A percentile compares a stretch with the other conserved stretches of the same genome.
Evolutionary conservation across 768 basidiomycete genomes (phyloP).

Genomic region (Pleurotus sapidus): DNA sequence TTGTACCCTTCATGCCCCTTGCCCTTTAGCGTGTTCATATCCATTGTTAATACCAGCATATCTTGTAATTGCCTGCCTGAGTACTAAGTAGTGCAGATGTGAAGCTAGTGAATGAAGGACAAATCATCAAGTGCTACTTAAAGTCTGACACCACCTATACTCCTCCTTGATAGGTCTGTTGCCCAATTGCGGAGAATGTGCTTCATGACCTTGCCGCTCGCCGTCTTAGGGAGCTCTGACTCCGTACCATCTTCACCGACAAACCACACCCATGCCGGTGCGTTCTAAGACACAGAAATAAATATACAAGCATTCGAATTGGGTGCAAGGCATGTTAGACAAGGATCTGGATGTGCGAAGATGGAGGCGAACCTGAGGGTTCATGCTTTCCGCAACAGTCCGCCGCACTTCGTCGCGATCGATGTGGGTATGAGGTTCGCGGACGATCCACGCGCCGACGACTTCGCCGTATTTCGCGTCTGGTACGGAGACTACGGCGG

Average conservation of each 20-base stretch:
- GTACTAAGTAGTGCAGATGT: too few species aligned
- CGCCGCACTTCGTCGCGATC: conserved; percentile 52
- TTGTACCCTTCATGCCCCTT: too few species aligned
- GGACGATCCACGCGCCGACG: conserved; percentile 77
- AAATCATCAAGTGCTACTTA: background rate
- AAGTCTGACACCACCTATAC: conserved; percentile 29
- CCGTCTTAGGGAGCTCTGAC: conserved; percentile 75
- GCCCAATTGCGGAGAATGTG: conserved; percentile 74
- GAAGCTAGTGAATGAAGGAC: too few species aligned
- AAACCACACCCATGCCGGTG: conserved; percentile 84
- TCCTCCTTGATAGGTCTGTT: conserved; percentile 43
- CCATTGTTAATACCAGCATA: too few species aligned
- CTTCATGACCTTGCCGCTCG: conserved; percentile 86
- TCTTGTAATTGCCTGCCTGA: too few species aligned
- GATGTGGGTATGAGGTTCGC: conserved; percentile 34
- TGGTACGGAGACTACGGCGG: conserved; percentile 71
- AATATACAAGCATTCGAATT: background rate
- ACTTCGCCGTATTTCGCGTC: conserved; percentile 71
- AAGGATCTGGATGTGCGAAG: too few species aligned
- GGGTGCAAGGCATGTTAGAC: too few species aligned
- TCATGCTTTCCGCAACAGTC: conserved; percentile 59
- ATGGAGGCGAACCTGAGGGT: conserved; percentile 62
- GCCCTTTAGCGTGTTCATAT: too few species aligned
- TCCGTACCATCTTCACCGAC: conserved; percentile 60
- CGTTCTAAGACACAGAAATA: conserved; percentile 47